phyloP scores from a whole-genome alignment of 768 basidiomycete genomes.

The Naganishia randhawae region DNA sequence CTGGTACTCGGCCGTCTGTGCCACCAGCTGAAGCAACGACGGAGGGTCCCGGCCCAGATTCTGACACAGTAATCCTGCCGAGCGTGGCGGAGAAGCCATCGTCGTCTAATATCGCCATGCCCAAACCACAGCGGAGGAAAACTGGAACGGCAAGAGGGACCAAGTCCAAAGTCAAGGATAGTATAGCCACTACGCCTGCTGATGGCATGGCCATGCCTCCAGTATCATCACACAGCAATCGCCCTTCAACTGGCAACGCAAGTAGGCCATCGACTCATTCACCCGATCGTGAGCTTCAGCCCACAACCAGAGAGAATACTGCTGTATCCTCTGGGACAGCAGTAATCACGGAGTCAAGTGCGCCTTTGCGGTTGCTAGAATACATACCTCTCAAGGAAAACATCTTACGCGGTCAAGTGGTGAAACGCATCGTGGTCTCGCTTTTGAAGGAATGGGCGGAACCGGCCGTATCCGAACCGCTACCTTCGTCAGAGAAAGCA shows the following conservation, averaged over 20 bases:
- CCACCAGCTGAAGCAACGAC: slow-evolving; percentile 1
- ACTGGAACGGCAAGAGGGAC: background rate
- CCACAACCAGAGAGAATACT: slow-evolving; percentile 9
- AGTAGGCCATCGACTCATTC: slow-evolving; percentile 18
- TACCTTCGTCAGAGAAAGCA: background rate
- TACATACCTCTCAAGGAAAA: slow-evolving; percentile 38
- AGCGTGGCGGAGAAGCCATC: background rate
- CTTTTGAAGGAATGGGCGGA: slow-evolving; percentile 43
- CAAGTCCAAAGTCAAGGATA: slow-evolving; percentile 10
- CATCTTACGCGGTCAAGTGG: slow-evolving; percentile 6
- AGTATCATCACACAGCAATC: background rate
- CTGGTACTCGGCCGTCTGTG: slow-evolving; percentile 5
- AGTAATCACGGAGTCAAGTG: slow-evolving; percentile 2
- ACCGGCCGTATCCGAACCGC: slow-evolving; percentile 12
- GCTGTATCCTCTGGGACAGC: background rate
- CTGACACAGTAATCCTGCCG: background rate
- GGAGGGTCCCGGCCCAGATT: background rate
- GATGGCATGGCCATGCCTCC: background rate
- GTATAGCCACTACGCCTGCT: background rate
- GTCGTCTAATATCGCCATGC: background rate
- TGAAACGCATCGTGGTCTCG: background rate
- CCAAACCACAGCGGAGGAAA: slow-evolving; percentile 4
- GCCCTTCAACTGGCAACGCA: slow-evolving; percentile 5
- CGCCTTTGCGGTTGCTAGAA: slow-evolving; percentile 35
- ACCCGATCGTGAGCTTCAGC: background rate